These are phyloP conservation scores for Cenococcum geophilum DNA, from an alignment of 495 filamentous ascomycete species.

Conservation along the genomic window DNA sequence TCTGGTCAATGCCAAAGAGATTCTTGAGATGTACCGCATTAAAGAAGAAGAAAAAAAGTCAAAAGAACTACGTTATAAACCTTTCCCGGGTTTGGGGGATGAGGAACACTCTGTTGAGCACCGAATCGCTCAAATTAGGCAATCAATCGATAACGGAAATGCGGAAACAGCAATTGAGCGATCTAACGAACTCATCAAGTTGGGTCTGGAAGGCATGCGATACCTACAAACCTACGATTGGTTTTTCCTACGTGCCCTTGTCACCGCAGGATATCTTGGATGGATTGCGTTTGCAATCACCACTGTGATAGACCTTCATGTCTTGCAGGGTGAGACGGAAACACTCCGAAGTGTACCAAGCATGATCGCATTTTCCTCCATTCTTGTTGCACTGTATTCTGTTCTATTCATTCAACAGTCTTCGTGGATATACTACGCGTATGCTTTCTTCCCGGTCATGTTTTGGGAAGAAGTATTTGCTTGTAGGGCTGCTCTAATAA, in stretches of 20 bases:
- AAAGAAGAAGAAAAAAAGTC: conserved; percentile 83
- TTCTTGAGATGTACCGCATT: conserved; percentile 93
- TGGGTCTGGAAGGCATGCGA: conserved; percentile 75
- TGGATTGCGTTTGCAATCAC: conserved; percentile 96
- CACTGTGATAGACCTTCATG: conserved; percentile 83
- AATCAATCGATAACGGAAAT: conserved; percentile 57
- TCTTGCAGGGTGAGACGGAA: conserved; percentile 66
- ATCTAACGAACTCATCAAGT: conserved; percentile 66
- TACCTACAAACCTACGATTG: conserved; percentile 97
- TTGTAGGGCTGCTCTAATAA: conserved; percentile 59
- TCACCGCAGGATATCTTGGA: conserved; percentile 88
- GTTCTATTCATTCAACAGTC: conserved; percentile 74
- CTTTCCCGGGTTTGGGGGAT: conserved; percentile 58
- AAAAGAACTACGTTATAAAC: conserved; percentile 67
- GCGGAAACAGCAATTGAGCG: conserved; percentile 70
- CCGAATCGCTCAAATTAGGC: conserved; percentile 60
- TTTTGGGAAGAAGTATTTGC: conserved; percentile 98
- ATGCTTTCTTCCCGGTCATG: conserved; percentile 81
- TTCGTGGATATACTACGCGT: conserved; percentile 82
- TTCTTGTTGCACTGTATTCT: conserved; percentile 68
- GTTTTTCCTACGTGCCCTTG: conserved; percentile 90
- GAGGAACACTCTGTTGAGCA: conserved; percentile 57
- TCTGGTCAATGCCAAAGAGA: conserved; percentile 77
- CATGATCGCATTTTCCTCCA: conserved; percentile 63
- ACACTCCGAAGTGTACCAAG: conserved; percentile 58